phyloP scores from a whole-genome alignment of 805 yeast species.

The Metschnikowia gelsemii region DNA sequence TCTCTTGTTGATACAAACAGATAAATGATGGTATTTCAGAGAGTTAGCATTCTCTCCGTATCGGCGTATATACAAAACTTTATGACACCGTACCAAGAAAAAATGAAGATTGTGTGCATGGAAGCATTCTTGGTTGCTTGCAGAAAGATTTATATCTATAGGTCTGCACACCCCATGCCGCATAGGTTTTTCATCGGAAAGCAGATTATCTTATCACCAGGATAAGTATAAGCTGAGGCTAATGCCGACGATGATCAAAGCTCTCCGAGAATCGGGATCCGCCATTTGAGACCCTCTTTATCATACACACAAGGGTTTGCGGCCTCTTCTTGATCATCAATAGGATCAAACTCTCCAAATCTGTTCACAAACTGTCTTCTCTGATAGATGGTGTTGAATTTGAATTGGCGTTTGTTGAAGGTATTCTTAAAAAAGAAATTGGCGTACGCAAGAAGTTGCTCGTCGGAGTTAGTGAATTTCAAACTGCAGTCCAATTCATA shows the following conservation, averaged over 20 bases:
- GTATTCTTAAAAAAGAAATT: conserved; percentile 35
- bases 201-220: background rate
- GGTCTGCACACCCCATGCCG: too few relatives aligned
- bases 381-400: conserved; percentile 43
- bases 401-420: conserved; percentile 33
- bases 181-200: background rate
- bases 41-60: too few relatives aligned
- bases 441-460: conserved; percentile 31
- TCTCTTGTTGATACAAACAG: too few relatives aligned
- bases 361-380: conserved; percentile 41
- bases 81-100: too few relatives aligned
- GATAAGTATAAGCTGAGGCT: too few relatives aligned
- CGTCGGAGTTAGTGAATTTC: conserved; percentile 10
- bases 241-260: conserved; percentile 16
- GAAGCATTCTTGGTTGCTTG: too few relatives aligned
- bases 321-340: conserved; percentile 7
- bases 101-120: too few relatives aligned
- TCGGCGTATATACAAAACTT: too few relatives aligned
- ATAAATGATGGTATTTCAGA: too few relatives aligned
- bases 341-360: conserved; percentile 39
- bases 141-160: too few relatives aligned
- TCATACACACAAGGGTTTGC: conserved; percentile 33
- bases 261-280: conserved; percentile 41
- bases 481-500: conserved; percentile 8
- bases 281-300: conserved; percentile 40